These are phyloP conservation scores for Penicillium cosmopolitanum DNA, from an alignment of 495 filamentous ascomycete species.

Conservation along the genomic window DNA sequence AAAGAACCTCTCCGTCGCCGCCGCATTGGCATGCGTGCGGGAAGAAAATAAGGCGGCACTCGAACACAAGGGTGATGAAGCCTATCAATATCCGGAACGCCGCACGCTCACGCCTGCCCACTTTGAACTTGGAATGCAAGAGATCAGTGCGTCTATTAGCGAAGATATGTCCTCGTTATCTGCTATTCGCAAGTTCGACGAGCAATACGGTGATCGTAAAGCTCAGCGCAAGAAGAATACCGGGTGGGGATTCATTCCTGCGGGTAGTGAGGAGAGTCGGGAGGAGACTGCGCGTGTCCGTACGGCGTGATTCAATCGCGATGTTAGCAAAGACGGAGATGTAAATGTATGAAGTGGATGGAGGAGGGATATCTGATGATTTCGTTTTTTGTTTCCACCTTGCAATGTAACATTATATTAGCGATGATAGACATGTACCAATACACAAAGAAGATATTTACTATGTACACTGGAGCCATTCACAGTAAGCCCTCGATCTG, in stretches of 20 bases:
- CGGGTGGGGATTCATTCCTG: conserved; percentile 48
- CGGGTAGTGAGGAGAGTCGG: conserved; percentile 25
- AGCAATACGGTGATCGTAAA: conserved; percentile 91
- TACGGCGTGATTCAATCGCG: conserved; percentile 7
- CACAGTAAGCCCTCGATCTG: too few relatives aligned
- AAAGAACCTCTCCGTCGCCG: conserved; percentile 91
- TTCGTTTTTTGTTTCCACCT: conserved; percentile 7
- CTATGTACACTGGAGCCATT: background rate
- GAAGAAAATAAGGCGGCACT: conserved; percentile 73
- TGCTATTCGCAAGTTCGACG: conserved; percentile 93
- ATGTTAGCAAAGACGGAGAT: too few relatives aligned
- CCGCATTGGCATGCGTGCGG: conserved; percentile 84
- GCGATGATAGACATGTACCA: conserved; percentile 41
- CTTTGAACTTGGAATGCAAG: conserved; percentile 83
- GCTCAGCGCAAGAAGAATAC: conserved; percentile 64
- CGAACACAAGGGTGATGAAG: conserved; percentile 49
- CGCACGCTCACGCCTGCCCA: conserved; percentile 68
- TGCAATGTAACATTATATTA: conserved; percentile 23
- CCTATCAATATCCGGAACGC: conserved; percentile 65
- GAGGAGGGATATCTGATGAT: conserved; percentile 22
- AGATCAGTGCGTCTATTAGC: conserved; percentile 90
- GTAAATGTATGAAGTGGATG: too few relatives aligned
- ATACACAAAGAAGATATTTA: conserved; percentile 17
- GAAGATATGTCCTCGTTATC: conserved; percentile 90
- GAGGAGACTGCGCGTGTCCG: conserved; percentile 46